Percentiles rank a stretch among this genome's conserved stretches.
Conservation (phyloP, 2,329 filamentous ascomycete genomes). For the Teratosphaeriaceae sp. region DNA sequence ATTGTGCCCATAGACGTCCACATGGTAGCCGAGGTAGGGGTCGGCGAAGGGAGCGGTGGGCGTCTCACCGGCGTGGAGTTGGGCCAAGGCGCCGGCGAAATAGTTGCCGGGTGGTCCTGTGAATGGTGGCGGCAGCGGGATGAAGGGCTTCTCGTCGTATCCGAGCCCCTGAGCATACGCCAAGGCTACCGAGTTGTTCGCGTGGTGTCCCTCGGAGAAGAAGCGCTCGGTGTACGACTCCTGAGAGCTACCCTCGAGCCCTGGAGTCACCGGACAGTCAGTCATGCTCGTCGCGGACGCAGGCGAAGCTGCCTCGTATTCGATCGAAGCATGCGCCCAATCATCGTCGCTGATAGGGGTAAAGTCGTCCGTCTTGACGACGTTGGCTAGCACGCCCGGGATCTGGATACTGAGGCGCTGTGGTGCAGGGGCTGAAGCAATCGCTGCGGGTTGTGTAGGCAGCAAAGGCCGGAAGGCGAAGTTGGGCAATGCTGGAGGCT, state of each 20-base stretch:
- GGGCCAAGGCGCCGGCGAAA: neutral
- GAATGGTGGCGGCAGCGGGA: neutral
- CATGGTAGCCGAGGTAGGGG: too few species aligned
- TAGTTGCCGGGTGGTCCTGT: neutral
- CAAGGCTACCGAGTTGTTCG: slow-evolving; percentile 1
- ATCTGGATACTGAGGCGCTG: neutral
- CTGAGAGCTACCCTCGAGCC: slow-evolving; percentile 5
- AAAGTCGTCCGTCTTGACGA: slow-evolving; percentile 17
- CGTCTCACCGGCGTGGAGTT: neutral
- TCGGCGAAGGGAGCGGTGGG: neutral
- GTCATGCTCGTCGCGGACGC: slow-evolving; percentile 12
- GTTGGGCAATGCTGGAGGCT: slow-evolving; percentile 1
- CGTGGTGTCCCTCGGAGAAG: neutral
- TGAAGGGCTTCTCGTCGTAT: slow-evolving; percentile 4
- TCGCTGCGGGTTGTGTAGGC: neutral
- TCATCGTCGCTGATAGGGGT: slow-evolving; percentile 12
- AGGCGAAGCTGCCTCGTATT: slow-evolving; percentile 16
- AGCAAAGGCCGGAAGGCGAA: slow-evolving; percentile 4
- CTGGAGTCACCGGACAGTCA: slow-evolving; percentile 16
- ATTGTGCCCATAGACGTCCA: too few species aligned
- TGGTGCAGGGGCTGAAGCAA: neutral
- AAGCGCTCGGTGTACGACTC: slow-evolving; percentile 3
- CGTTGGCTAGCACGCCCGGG: slow-evolving; percentile 4
- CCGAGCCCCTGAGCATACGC: neutral
- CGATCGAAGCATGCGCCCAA: slow-evolving; percentile 13